Evolutionary conservation across 805 yeast genomes (phyloP), one percentile per base, ranked within the genome.

Genomic region (Candida krabiensis): DNA sequence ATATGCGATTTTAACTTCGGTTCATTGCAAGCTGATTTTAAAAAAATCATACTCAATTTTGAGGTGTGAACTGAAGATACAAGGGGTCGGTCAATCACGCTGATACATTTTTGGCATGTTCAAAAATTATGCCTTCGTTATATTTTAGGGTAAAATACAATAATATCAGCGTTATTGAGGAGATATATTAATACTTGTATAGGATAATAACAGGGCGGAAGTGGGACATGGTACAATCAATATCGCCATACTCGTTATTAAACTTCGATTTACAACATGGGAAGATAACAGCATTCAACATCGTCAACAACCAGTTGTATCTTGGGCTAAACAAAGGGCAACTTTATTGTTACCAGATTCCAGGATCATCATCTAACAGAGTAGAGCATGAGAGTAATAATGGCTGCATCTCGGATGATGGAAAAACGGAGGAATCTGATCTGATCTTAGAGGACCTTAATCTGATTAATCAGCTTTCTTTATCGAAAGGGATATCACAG

Each of bases 401-500:
- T 8, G n/a, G n/a, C n/a, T n/a, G n/a, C n/a, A n/a, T n/a, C n/a
- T 21, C 28, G 16, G 28, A 4, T 28, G 24, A 38, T 19, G 29
- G 23, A 14, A 9, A 7, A 9, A 9, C 36, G 13, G 37, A 29
- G 9, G 38, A 33, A 31, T 16, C 33, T 3, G 25, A 37, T 4
- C 27, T 46, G 23, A 35, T 30, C 3, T 2, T 16, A 9, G 59
- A 55, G 31, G 53, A 48, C n/a, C 19, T 51, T 23, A 45, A 41
- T 15, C 30, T 49, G 37, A 36, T 52, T 14, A 47, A 35, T 24
- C 35, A 37, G n/a, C 28, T 44, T 9, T 30, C 41, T 14, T 24
- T 53, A 16, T 22, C 46, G 1, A 41, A 50, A 9, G 23, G 65
- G 9, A 57, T 64, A 14, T 53, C 52, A 2, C 61, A 64, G 38